Evolutionary conservation across 2,329 filamentous ascomycete genomes (phyloP).

Genomic region (Tolypocladium paradoxum): DNA sequence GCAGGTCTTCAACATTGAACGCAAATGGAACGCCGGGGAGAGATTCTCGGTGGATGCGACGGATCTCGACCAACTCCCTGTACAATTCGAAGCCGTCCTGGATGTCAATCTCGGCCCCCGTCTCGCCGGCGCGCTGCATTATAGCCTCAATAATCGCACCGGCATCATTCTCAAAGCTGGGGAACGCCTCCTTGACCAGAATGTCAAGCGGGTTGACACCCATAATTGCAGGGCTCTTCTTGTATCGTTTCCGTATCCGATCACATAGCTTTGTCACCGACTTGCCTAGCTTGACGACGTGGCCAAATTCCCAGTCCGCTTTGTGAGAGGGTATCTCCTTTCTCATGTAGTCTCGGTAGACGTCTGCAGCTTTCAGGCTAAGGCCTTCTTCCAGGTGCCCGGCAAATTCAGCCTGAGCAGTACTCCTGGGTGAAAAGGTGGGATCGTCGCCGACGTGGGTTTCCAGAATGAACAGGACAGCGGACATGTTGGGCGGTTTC

Average conservation of each 20-base stretch:
- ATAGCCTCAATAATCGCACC: conserved; percentile 76
- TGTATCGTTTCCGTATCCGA: conserved; percentile 85
- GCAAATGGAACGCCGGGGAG: conserved; percentile 67
- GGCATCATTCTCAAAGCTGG: conserved; percentile 82
- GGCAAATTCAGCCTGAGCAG: conserved; percentile 62
- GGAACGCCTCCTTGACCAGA: conserved; percentile 73
- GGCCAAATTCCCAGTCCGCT: conserved; percentile 79
- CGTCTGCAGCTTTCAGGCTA: conserved; percentile 61
- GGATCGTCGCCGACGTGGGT: conserved; percentile 73
- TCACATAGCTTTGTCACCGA: conserved; percentile 76
- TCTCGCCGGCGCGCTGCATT: conserved; percentile 58
- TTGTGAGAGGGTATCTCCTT: conserved; percentile 70
- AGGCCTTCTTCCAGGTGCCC: conserved; percentile 63
- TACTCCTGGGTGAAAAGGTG: conserved; percentile 58
- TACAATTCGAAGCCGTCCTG: conserved; percentile 94
- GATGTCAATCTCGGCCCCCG: conserved; percentile 66
- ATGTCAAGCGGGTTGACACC: conserved; percentile 57
- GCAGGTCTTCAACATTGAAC: conserved; percentile 75
- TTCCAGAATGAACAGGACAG: conserved; percentile 69
- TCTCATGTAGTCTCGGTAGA: conserved; percentile 70
- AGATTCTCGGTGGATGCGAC: conserved; percentile 65
- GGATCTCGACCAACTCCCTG: conserved; percentile 74
- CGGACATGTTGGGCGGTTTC: conserved; percentile 74
- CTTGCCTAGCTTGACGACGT: conserved; percentile 83
- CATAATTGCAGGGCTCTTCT: conserved; percentile 78